Evolutionary conservation across 257 asterid species (phyloP).

Genomic region (Ophiorrhiza pumila): DNA sequence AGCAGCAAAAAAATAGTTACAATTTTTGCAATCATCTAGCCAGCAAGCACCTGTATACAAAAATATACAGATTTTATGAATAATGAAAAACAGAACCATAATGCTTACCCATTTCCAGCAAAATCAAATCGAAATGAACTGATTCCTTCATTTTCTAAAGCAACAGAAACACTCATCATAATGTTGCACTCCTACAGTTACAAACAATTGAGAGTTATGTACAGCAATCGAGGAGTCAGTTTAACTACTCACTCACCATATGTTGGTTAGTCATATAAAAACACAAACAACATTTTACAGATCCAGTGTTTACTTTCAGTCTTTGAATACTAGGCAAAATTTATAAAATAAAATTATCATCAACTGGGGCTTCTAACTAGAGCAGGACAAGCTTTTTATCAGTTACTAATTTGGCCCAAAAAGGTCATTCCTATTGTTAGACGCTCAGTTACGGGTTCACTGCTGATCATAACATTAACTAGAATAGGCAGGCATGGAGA

Average conservation of each 20-base stretch:
- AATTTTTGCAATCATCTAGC: background rate
- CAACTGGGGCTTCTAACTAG: background rate
- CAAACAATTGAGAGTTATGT: background rate
- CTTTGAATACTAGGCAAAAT: background rate
- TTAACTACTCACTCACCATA: background rate
- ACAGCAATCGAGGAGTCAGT: background rate
- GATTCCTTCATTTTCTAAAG: conserved; percentile 75
- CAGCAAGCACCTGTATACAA: background rate
- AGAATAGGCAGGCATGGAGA: background rate
- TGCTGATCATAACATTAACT: background rate
- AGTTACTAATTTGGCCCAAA: background rate
- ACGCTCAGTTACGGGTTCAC: background rate
- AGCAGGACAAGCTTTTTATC: background rate
- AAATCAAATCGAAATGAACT: conserved; percentile 70
- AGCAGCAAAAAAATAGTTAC: background rate
- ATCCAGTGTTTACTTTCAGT: background rate
- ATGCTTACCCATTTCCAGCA: conserved; percentile 81
- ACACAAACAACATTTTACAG: background rate
- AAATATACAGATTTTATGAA: background rate
- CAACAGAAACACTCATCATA: conserved; percentile 46
- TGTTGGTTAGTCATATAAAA: background rate
- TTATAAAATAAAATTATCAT: background rate
- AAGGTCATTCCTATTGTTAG: background rate
- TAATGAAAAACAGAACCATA: background rate
- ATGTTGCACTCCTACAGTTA: conserved; percentile 27